A percentile compares a stretch with the other conserved stretches of the same genome.
phyloP scores from a whole-genome alignment of 139 green algal genomes.

The Volvox reticuliferus region DNA sequence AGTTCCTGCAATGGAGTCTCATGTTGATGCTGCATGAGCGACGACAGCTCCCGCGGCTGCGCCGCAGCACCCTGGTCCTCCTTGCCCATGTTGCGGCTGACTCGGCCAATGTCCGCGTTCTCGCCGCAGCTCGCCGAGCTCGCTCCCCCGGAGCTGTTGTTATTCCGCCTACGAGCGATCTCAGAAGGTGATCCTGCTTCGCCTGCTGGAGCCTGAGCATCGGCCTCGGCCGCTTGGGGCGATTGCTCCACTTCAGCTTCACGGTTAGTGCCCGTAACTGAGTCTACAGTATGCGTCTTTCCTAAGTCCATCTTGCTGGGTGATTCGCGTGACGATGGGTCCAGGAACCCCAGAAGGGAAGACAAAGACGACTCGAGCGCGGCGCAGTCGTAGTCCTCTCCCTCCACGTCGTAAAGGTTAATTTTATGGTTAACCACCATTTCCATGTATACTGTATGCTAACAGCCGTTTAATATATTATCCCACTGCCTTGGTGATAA shows the following conservation, averaged over 20 bases:
- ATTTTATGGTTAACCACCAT: not conserved
- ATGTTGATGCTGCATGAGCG: not conserved
- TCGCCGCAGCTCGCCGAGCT: not conserved
- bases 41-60: not conserved
- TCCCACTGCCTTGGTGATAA: too few species aligned
- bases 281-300: not conserved
- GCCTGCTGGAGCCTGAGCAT: not conserved
- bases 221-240: not conserved
- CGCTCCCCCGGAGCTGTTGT: not conserved
- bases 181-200: not conserved
- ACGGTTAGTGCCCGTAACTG: too few species aligned
- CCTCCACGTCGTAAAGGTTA: not conserved
- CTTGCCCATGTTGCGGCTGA: not conserved
- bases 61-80: not conserved
- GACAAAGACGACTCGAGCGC: constrained; percentile 1
- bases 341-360: constrained; percentile 7
- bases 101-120: not conserved
- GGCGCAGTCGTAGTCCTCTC: not conserved
- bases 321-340: not conserved
- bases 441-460: not conserved
- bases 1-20: not conserved
- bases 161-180: not conserved
- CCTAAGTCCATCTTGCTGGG: not conserved
- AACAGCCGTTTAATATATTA: not conserved
- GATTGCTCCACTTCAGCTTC: not conserved